Evolutionary conservation across 2,329 filamentous ascomycete species (phyloP), one percentile per base, ranked within the genome.

Genomic region (Chaetomium sp.): DNA sequence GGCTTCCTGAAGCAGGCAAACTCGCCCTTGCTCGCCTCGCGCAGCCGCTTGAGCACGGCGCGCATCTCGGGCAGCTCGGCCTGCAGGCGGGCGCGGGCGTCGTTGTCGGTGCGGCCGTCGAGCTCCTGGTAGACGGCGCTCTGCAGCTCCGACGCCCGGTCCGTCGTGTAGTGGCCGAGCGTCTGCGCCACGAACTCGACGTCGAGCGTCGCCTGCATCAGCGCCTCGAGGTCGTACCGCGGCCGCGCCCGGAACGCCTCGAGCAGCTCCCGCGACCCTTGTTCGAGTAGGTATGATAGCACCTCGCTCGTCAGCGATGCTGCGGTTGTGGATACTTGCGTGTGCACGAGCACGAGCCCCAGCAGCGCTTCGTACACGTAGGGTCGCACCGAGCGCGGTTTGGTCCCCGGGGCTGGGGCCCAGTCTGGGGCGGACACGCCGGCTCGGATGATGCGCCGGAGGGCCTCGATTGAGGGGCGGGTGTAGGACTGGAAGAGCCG

Each of bases 161-260:
- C 90, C 0, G 92, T 95, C 0, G 92, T 95, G 77, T 96, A 99
- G 70, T 93, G 89, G 66, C 87, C 91, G 38, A 99, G 84, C 5
- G 94, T 97, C 80, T 99, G 95, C 0, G 93, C 92, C 64, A 98
- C 89, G 74, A 99, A 98, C 77, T 99, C 95, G 1, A 97, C 93
- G 74, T 99, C 95, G 1, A 99, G 86, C 0, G 95, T 99, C 1
- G 96, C 96, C 78, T 99, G 96, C 89, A 98, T 96, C 58, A 99
- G 85, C 7, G 91, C 89, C 5, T 90, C 83, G 0, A 99, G 87
- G 1, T 87, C 85, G 78, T 95, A 98, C 23, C 81, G 82, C 4
- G 82, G 76, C 7, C 89, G 87, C 42, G 75, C 85, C 82, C 79
- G 81, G 82, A 98, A 97, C 0, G 92, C 89, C 31, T 89, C 85